These are phyloP conservation scores for Mariannaea sp. DNA, from an alignment of 2,329 filamentous ascomycete genomes.

Conservation along the genomic window DNA sequence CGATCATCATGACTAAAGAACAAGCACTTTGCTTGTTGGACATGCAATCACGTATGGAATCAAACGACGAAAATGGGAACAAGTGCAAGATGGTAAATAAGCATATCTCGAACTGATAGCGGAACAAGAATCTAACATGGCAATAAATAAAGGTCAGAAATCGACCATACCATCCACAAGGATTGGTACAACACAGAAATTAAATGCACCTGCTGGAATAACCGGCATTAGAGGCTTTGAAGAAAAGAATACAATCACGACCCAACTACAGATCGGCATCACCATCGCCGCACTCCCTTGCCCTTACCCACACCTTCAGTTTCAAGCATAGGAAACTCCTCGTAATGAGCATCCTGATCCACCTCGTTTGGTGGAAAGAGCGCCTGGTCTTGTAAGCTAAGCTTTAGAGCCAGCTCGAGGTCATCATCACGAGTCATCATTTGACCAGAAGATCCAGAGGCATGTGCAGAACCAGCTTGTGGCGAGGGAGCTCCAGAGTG, in stretches of 20 bases:
- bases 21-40: too few species aligned
- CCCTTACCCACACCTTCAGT: slow-evolving; percentile 52
- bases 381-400: slow-evolving; percentile 63
- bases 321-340: slow-evolving; percentile 50
- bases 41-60: too few species aligned
- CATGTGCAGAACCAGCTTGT: slow-evolving; percentile 44
- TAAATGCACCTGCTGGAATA: too few species aligned
- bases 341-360: slow-evolving; percentile 27
- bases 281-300: slow-evolving; percentile 43
- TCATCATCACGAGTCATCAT: slow-evolving; percentile 54
- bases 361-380: slow-evolving; percentile 15
- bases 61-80: too few species aligned
- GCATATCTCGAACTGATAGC: not conserved
- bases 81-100: not conserved
- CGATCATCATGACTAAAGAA: too few species aligned
- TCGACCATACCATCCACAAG: too few species aligned
- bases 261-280: slow-evolving; percentile 13
- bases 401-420: slow-evolving; percentile 61
- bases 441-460: slow-evolving; percentile 33
- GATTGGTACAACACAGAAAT: too few species aligned
- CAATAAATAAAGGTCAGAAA: too few species aligned
- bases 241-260: not conserved
- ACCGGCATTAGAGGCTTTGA: too few species aligned
- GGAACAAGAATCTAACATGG: not conserved
- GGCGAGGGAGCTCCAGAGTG: slow-evolving; percentile 42